Evolutionary conservation across 768 basidiomycete genomes (phyloP).

Genomic region (Mycena venus): DNA sequence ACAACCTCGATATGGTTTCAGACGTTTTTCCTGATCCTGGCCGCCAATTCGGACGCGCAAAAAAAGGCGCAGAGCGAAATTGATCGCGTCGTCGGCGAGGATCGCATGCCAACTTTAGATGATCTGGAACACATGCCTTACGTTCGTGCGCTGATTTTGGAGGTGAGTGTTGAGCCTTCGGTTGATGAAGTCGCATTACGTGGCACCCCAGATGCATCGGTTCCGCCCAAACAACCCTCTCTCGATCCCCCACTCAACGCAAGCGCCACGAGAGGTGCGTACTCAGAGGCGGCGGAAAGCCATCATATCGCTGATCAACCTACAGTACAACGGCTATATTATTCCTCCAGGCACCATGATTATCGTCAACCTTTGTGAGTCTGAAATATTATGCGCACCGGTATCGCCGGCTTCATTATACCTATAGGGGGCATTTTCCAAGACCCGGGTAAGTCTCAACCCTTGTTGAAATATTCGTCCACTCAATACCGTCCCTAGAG

Average conservation of each 20-base stretch:
- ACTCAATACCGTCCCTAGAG: neutral
- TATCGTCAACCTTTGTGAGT: constrained; percentile 15
- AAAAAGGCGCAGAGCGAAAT: constrained; percentile 40
- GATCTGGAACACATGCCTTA: constrained; percentile 39
- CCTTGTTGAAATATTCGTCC: neutral
- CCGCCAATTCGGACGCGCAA: constrained; percentile 41
- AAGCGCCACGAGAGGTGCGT: neutral
- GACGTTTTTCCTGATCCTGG: constrained; percentile 38
- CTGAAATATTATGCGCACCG: neutral
- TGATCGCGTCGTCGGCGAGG: constrained; percentile 39
- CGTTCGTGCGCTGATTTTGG: constrained; percentile 35
- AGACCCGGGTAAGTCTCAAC: neutral
- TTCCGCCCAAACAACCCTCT: neutral
- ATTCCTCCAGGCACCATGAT: constrained; percentile 1
- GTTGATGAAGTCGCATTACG: neutral
- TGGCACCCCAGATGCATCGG: neutral
- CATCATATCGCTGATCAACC: neutral
- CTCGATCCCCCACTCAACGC: neutral
- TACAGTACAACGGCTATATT: constrained; percentile 5
- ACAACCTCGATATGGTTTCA: constrained; percentile 42
- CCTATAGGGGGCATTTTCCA: neutral
- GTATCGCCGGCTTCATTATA: neutral
- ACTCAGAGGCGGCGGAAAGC: neutral
- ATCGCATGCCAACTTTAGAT: constrained; percentile 34
- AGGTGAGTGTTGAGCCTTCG: constrained; percentile 19